Base-by-base conservation (phyloP, 2,329 filamentous ascomycete genomes). In the Botryotinia narcissicola region DNA sequence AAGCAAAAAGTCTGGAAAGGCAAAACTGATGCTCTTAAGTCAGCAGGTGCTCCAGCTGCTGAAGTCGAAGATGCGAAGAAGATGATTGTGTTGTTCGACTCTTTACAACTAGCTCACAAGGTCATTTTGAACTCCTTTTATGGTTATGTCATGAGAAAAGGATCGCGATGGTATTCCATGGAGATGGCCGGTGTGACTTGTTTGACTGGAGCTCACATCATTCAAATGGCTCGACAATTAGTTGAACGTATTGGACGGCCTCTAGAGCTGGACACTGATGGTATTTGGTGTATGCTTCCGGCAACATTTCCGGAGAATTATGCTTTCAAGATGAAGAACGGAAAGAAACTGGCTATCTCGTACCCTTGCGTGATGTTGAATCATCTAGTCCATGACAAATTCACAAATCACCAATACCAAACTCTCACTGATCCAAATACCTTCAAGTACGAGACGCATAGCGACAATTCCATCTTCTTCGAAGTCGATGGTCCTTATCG, bases 341-440 rank as follows among this genome's bases (percentile, higher is more conserved):
- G 96, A 77, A 99, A 98, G 86, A 99, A 98, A 82, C 81, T 98
- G 74, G 87, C 92, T n/a, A 95, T 99, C 68, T 99, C 96, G 0
- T 99, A 99, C 80, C 96, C 96, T 73, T 99, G 96, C 82, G 94
- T 98, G 77, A 99, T 99, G 96, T 88, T 99, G 84, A 99, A 99
- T 82, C 96, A 99, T 81, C 87, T 98, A 5, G 96, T 99, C 12
- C 96, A 99, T 80, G 94, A 88, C 73, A 92, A 91, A 78, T 99
- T 98, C 82, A 99, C 96, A 40, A 99, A 99, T 79, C 91, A 98
- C 79, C 96, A 99, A 80, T 99, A 99, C 81, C 95, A 99, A 84
- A 95, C 93, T 0, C 86, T 99, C 3, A 87, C 90, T 0, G 95
- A 99, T 78, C 87, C 90, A 4, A 87, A 88, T 74, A 93, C 90